Evolutionary conservation across 2,329 filamentous ascomycete genomes (phyloP), one percentile per base, ranked within the genome.

Genomic region (Atkinsonella texensis): DNA sequence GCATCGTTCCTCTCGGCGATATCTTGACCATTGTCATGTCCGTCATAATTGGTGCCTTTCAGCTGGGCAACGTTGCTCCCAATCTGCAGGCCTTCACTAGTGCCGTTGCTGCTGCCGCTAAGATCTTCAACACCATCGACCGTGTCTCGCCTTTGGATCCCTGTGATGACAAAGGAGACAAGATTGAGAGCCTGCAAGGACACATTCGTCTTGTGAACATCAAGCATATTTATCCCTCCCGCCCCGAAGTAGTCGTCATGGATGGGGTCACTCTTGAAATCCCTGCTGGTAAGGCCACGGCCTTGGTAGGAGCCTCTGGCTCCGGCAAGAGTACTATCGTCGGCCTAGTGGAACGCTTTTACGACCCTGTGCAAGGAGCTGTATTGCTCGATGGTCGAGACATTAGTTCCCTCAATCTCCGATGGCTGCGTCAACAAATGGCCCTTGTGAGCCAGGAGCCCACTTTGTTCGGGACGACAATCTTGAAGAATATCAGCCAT

Each of bases 321-420:
- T 94, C 87, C 40, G 93, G 93, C 46, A 98, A 97, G 70, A 91
- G 85, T 38, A 97, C 93, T 0, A 90, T 97, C 55, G 85, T 97
- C 31, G 91, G 91, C 12, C 74, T 98, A 18, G 83, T 97, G 1
- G 91, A 97, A 69, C 81, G 93, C 17, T 97, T 97, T 66, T 98
- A 98, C 65, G 82, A 90, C 52, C 91, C 91, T 0, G 87, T 96
- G 35, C 79, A 79, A 32, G 93, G 93, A 20, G 70, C 78, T 18
- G 82, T 97, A 1, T 76, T 83, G 53, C 73, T 98, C 11, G 93
- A 97, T 63, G 91, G 87, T 8, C 81, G 84, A 58, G 85, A 95
- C 63, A 83, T 95, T 52, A 80, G 80, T 60, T 84, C 75, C 0
- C 73, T 97, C 48, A 97, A 97, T 62, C 76, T 97, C 38, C 81